Base-by-base conservation (phyloP, 2,329 filamentous ascomycete genomes). In the Phialophora expanda region DNA sequence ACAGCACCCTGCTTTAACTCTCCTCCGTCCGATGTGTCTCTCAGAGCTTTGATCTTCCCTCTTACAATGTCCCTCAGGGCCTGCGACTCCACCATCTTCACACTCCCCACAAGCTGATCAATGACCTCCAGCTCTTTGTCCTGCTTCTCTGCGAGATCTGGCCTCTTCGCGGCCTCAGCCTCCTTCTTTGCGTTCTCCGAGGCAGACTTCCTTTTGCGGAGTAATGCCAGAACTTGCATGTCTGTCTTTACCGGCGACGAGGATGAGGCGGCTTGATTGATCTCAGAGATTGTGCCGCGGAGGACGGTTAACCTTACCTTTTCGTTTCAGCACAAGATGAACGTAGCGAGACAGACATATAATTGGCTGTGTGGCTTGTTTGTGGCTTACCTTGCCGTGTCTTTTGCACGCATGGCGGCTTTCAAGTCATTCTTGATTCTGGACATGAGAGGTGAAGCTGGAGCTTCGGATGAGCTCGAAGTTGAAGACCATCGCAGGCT, bases 381-480 rank as follows among this genome's bases (percentile, higher is more conserved):
- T n/a, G 17, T 7, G 51, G 54, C 66, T 38, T 74, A 82, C 81
- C 79, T 78, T 14, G 77, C 70, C 24, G 75, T 79, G 66, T 84
- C 81, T 73, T 82, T 83, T 17, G 80, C 81, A 68, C 77, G 76
- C 81, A 84, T 82, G 56, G 82, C 82, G 50, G 73, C 75, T 72
- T 83, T 84, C 53, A 84, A 73, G 71, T 83, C 82, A 65, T 76
- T 71, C 61, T 78, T 78, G 63, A 83, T 73, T 65, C 78, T 80
- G 55, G 75, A 71, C 72, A 83, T 78, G 62, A 83, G 73, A 11
- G 80, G 78, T 26, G 62, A 56, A 26, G 62, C 32, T 62, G 81
- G 79, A 63, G 76, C 61, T 50, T 74, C 67, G 24, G 38, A 44
- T 20, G 38, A 17, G 38, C 76, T 73, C 38, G 73, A 71, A 22